phyloP scores from a whole-genome alignment of 2,329 filamentous ascomycete genomes.

The Aspergillus thermomutatus region DNA sequence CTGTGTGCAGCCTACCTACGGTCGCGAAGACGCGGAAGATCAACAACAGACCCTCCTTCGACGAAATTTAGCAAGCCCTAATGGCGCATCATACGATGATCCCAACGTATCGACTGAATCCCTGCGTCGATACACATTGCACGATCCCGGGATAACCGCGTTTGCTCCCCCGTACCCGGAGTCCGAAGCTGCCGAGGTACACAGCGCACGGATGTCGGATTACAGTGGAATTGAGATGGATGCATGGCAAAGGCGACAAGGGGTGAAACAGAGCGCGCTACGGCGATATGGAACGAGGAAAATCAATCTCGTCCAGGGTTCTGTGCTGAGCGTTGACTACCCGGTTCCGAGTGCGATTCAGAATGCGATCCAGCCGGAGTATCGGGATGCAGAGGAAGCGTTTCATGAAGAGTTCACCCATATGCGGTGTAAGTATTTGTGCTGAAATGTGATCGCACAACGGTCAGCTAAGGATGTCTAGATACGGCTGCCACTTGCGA shows the following conservation, averaged over 20 bases:
- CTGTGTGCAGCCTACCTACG: conserved; percentile 6
- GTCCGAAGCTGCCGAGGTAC: conserved; percentile 46
- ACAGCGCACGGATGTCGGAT: conserved; percentile 51
- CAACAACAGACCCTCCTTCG: conserved; percentile 26
- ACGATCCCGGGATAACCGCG: conserved; percentile 53
- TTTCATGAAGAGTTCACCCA: conserved; percentile 90
- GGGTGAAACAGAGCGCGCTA: conserved; percentile 54
- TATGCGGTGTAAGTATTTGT: conserved; percentile 69
- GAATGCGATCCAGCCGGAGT: conserved; percentile 90
- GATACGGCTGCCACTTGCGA: conserved; percentile 96
- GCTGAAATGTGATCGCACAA: conserved; percentile 1
- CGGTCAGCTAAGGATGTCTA: conserved; percentile 20
- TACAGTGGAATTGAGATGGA: conserved; percentile 47
- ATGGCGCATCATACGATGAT: conserved; percentile 47
- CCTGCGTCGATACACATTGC: conserved; percentile 30
- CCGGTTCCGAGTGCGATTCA: conserved; percentile 95
- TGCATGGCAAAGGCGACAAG: conserved; percentile 71
- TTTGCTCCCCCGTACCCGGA: conserved; percentile 55
- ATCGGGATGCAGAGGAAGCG: conserved; percentile 79
- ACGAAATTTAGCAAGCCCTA: conserved; percentile 39
- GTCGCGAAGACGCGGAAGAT: conserved; percentile 10
- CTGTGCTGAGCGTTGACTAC: conserved; percentile 93
- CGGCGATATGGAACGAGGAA: conserved; percentile 93
- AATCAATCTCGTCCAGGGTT: conserved; percentile 95
- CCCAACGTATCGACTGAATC: conserved; percentile 39